Base-by-base conservation (phyloP, 371 early-diverging fungal genomes). In the Apophysomyces sp. region DNA sequence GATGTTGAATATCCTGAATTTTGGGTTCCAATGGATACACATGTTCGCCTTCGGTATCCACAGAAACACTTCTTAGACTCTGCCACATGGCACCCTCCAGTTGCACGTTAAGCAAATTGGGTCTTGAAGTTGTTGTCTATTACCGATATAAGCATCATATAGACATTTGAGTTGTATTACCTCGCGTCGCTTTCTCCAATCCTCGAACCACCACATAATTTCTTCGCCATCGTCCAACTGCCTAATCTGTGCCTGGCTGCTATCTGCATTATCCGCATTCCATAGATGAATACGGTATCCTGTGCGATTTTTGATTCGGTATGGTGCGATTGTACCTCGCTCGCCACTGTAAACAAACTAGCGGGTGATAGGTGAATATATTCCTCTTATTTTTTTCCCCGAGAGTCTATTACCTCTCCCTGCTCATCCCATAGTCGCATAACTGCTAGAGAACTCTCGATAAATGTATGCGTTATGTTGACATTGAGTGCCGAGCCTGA, bases 191-290 rank as follows among this genome's bases (percentile, higher is more conserved):
- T 86, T 89, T 49, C 93, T 82, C 98, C 98, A 98, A 69, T 98
- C 95, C 58, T 96, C 97, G 67, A 98, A 98, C 40, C 93, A 86
- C 96, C 97, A 98, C 5, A 94, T 88, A 30, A 94, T 72, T 26
- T 90, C 91, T 5, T 78, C 79, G 8, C 90, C 90, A 65, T 95
- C 87, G 24, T 80, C 73, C 11, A 96, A 71, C 49, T 86, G 74
- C 21, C 86, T 81, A 5, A 95, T 77, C 15, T 85, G 78, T 12
- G 88, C 86, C 21, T 90, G 89, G 12, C 67, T 63, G n/a, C 69
- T 68, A 53, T 81, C 78, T 12, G 77, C 84, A 36, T 78, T 60
- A 57, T 69, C 71, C 21, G 89, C 88, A n/a, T 88, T 86, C 98
- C 98, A 97, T 11, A 98, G 82, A 62, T 90, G 87, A 61, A 98